Conservation (phyloP, 176 grass and related monocot genomes). For the Oryza coarctata region DNA sequence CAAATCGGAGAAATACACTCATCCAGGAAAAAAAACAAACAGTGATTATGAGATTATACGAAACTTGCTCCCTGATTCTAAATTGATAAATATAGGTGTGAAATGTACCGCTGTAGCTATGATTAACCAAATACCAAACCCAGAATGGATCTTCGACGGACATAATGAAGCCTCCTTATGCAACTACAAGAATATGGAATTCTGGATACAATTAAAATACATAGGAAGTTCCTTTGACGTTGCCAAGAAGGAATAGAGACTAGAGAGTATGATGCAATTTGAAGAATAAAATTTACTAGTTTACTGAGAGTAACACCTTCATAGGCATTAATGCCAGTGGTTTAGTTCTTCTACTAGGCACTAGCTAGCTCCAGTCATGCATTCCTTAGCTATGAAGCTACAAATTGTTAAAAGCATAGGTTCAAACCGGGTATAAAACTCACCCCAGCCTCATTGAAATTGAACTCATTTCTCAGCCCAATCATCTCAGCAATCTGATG, state of each 20-base stretch:
- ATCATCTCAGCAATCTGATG: constrained; percentile 99
- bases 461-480: constrained; percentile 87
- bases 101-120: background rate
- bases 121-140: background rate
- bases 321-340: background rate
- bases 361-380: constrained; percentile 13
- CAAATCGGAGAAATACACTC: background rate
- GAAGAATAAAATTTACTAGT: background rate
- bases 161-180: background rate
- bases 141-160: background rate
- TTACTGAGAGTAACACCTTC: background rate
- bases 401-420: background rate
- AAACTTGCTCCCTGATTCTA: background rate
- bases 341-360: constrained; percentile 9
- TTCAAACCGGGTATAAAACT: constrained; percentile 31
- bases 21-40: background rate
- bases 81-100: background rate
- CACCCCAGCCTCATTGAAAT: constrained; percentile 97
- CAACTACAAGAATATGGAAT: constrained; percentile 19
- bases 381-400: background rate
- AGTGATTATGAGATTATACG: background rate
- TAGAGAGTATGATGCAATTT: background rate
- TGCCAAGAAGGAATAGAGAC: constrained; percentile 2
- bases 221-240: background rate
- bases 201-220: constrained; percentile 4